Evolutionary conservation across 192 early-diverging fungal species (phyloP).

Genomic region (Coemansia sp.): DNA sequence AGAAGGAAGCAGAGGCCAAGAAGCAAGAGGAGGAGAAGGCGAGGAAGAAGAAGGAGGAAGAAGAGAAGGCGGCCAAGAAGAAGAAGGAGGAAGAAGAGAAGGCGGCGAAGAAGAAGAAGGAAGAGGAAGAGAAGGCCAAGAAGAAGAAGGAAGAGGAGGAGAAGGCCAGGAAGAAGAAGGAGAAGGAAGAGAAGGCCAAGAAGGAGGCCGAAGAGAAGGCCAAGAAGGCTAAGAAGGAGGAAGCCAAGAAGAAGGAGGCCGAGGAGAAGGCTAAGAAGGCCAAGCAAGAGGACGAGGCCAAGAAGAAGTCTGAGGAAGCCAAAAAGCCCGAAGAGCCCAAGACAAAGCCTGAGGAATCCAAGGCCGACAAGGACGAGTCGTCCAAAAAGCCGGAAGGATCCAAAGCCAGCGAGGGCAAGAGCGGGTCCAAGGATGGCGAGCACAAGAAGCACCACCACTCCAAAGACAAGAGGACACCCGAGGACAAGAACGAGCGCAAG

Average conservation of each 20-base stretch:
- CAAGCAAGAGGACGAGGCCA: conserved; percentile 2
- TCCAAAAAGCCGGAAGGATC: conserved; percentile 3
- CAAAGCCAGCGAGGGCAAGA: conserved; percentile 6
- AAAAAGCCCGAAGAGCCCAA: conserved; percentile 7
- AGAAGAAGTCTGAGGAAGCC: conserved; percentile 10
- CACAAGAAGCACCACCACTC: conserved; percentile 41
- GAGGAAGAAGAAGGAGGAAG: conserved; percentile 4
- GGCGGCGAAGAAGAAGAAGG: not conserved
- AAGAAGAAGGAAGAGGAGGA: not conserved
- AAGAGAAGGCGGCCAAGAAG: conserved; percentile 4
- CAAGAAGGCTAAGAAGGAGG: conserved; percentile 9
- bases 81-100: conserved; percentile 1
- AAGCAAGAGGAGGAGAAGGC: conserved; percentile 5
- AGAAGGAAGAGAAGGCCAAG: conserved; percentile 2
- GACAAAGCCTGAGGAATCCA: conserved; percentile 5
- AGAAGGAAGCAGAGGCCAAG: conserved; percentile 8
- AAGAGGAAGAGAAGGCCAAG: conserved; percentile 1
- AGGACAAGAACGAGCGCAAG: conserved; percentile 44
- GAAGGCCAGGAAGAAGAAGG: conserved; percentile 8
- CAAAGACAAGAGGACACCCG: conserved; percentile 31
- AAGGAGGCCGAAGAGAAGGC: conserved; percentile 1
- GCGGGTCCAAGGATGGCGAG: conserved; percentile 12
- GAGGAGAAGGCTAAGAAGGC: conserved; percentile 5
- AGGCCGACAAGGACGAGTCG: conserved; percentile 7
- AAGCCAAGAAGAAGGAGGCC: conserved; percentile 12